Base-by-base conservation (phyloP, 2,329 filamentous ascomycete genomes). In the Calycina herbarum region DNA sequence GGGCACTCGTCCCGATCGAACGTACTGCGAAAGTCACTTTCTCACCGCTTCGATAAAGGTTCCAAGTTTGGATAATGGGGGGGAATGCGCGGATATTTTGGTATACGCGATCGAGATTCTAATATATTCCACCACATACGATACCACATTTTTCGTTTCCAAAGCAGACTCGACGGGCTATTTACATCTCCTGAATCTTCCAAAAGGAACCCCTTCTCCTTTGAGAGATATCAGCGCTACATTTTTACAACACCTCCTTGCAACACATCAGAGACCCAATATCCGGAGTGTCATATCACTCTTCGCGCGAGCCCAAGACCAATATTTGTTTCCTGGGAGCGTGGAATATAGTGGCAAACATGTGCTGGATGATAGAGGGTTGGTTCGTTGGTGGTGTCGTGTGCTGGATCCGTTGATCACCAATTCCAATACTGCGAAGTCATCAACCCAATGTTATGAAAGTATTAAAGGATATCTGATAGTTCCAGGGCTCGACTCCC, bases 111-210 rank as follows among this genome's bases (percentile, higher is more conserved):
- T 99, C 68, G 95, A 99, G 76, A 83, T 97, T 61, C 84, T 95
- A 72, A 85, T 99, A 67, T 99, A 96, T 78, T 91, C 88, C 0
- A 97, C 94, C 0, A 85, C 86, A 57, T 85, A 86, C 72, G 85
- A 93, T 29, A 96, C 91, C 1, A 97, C 92, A 3, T 85, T 98
- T 63, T 99, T 99, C 76, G 90, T 99, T 29, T 94, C 94, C 69
- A 99, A 99, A 78, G 95, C 95, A 59, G 95, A 99, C 79, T 97
- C 95, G 10, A 97, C 94, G 0, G 95, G 96, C 29, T 96, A 93
- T 75, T 80, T 97, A 10, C 82, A 88, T 70, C 82, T 90, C 1
- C 80, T 94, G 42, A 80, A 85, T 20, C 80, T 91, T 0, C 85
- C 88, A 17, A 85, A 81, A 70, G 82, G 85, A n/a, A 81, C 83